These are phyloP conservation scores for Asterophora lycoperdoides DNA, from an alignment of 768 basidiomycete species.

Conservation along the genomic window DNA sequence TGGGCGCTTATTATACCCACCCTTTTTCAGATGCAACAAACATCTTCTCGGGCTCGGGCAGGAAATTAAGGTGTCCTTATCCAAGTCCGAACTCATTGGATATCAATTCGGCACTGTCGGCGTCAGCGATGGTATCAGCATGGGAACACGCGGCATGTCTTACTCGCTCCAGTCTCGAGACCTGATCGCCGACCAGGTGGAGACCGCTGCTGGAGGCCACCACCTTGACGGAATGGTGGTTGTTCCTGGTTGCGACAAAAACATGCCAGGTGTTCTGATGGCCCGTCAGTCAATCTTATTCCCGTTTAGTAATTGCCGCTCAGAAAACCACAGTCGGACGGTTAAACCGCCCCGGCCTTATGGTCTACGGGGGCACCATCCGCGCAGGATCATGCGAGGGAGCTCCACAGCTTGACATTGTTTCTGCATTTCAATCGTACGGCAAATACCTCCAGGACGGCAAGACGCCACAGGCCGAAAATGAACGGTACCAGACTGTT, in stretches of 20 bases:
- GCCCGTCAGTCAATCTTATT: conserved; percentile 56
- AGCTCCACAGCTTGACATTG: conserved; percentile 85
- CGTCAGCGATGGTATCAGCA: conserved; percentile 98
- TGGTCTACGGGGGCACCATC: conserved; percentile 98
- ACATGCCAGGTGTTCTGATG: conserved; percentile 99
- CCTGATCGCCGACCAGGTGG: conserved; percentile 95
- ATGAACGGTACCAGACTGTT: conserved; percentile 79
- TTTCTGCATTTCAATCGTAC: conserved; percentile 97
- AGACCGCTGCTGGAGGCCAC: conserved; percentile 93
- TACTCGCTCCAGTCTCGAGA: conserved; percentile 97
- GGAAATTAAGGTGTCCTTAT: conserved; percentile 78
- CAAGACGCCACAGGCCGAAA: conserved; percentile 77
- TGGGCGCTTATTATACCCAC: conserved; percentile 3
- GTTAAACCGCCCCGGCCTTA: conserved; percentile 91
- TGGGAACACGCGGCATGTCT: conserved; percentile 92
- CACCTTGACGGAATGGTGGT: conserved; percentile 98
- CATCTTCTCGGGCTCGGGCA: conserved; percentile 89
- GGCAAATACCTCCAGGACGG: conserved; percentile 93
- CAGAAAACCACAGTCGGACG: conserved; percentile 65
- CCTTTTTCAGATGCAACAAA: conserved; percentile 75
- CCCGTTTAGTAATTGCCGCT: conserved; percentile 17
- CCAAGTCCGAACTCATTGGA: conserved; percentile 69
- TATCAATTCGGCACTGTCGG: conserved; percentile 98
- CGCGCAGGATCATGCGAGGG: conserved; percentile 90
- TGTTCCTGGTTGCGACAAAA: conserved; percentile 97